phyloP scores from a whole-genome alignment of 257 asterid genomes.

The Solanum okadae region DNA sequence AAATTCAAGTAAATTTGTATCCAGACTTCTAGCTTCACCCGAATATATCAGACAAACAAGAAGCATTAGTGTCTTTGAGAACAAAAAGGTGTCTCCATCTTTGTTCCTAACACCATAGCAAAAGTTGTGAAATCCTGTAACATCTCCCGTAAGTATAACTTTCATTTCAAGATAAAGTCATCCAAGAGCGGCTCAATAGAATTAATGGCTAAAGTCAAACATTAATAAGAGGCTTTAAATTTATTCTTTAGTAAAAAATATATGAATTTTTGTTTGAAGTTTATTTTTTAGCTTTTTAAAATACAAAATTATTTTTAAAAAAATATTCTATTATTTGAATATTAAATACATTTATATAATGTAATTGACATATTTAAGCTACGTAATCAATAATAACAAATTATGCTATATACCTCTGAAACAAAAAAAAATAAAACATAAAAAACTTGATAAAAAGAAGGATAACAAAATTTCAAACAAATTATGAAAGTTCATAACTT shows the following conservation, averaged over 20 bases:
- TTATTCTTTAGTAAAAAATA: background rate
- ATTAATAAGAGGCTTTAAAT: background rate
- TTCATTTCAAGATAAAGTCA: no score
- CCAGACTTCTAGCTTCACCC: rapidly evolving
- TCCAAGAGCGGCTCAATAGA: background rate
- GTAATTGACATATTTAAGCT: no score
- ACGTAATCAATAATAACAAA: no score
- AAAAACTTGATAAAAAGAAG: background rate
- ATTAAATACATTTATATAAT: no score
- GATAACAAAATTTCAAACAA: no score
- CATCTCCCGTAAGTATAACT: no score
- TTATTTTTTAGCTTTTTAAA: background rate
- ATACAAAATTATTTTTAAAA: no score
- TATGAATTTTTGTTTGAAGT: no score
- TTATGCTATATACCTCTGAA: no score
- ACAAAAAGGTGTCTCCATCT: background rate
- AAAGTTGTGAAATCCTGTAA: background rate
- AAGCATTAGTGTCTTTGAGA: background rate
- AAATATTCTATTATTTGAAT: no score
- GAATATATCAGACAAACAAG: background rate
- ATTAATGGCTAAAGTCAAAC: background rate
- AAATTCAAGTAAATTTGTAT: no score
- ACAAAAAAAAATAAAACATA: background rate
- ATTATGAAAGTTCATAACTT: background rate
- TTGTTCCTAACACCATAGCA: background rate